Conservation (phyloP, 805 yeast genomes). For the Nakazawaea holstii region DNA sequence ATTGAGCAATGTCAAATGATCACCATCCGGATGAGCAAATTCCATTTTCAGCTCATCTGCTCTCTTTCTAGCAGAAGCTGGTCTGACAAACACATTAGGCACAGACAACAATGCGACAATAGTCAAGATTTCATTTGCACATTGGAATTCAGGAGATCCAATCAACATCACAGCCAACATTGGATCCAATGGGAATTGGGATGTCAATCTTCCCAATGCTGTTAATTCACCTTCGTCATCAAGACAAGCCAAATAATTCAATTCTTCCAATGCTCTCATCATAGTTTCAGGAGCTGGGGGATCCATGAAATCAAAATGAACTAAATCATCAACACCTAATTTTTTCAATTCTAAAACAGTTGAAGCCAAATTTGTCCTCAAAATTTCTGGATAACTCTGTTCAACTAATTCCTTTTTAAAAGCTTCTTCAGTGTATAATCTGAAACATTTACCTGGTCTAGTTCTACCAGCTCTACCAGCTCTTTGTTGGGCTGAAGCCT, state of each 20-base stretch:
- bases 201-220: constrained; percentile 81
- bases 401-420: constrained; percentile 90
- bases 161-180: constrained; percentile 90
- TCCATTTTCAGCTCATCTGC: constrained; percentile 87
- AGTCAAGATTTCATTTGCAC: constrained; percentile 84
- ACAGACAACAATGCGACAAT: constrained; percentile 89
- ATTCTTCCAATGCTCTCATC: constrained; percentile 98
- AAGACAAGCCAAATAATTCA: constrained; percentile 83
- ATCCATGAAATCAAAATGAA: constrained; percentile 97
- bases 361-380: constrained; percentile 83
- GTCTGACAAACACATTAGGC: constrained; percentile 92
- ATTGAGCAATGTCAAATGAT: constrained; percentile 84
- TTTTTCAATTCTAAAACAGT: constrained; percentile 92
- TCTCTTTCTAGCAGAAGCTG: constrained; percentile 76
- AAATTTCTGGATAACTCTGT: constrained; percentile 93
- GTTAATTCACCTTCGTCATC: constrained; percentile 92
- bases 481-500: constrained; percentile 96
- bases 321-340: constrained; percentile 91
- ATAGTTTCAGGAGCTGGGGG: constrained; percentile 99
- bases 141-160: constrained; percentile 76
- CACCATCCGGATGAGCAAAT: constrained; percentile 94
- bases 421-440: constrained; percentile 95
- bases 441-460: constrained; percentile 95
- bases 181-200: constrained; percentile 94
- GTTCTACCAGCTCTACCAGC: constrained; percentile 99